Percentiles rank a stretch among this genome's conserved stretches.
These are phyloP conservation scores for Vitellaria paradoxa DNA, from an alignment of 179 eudicot species.

Conservation along the genomic window DNA sequence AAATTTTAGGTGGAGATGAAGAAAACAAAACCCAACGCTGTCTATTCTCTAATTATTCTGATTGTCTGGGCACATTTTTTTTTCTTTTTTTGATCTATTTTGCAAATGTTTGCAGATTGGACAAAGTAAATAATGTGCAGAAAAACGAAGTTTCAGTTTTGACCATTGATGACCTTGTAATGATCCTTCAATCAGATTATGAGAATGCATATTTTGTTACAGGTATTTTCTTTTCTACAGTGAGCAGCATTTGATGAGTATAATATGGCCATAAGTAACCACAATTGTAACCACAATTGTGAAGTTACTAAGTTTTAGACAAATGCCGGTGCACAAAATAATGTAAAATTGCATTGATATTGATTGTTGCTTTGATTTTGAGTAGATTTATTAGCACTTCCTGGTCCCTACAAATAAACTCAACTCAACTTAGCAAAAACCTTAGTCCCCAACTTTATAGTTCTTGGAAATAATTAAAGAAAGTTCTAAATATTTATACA, in stretches of 20 bases:
- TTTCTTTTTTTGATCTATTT: background rate
- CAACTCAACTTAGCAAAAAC: too few relatives aligned
- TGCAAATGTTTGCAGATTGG: constrained; percentile 29
- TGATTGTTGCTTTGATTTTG: background rate
- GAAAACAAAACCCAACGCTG: background rate
- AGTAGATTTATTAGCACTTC: background rate
- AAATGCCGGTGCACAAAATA: background rate
- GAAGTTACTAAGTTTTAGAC: background rate
- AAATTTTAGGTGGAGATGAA: background rate
- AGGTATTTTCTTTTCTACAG: constrained; percentile 36
- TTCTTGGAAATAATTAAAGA: background rate
- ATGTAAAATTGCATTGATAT: background rate
- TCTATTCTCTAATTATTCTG: background rate
- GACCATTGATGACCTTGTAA: constrained; percentile 58
- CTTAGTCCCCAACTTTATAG: too few relatives aligned
- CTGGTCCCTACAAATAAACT: too few relatives aligned
- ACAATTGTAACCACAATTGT: background rate
- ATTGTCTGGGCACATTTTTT: background rate
- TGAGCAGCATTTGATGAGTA: background rate
- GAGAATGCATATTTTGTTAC: constrained; percentile 84
- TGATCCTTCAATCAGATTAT: constrained; percentile 59
- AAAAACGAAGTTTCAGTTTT: constrained; percentile 36
- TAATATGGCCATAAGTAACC: background rate
- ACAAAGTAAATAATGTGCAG: constrained; percentile 22
- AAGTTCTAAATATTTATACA: background rate